Percentiles rank a stretch among this genome's conserved stretches.
phyloP scores from a whole-genome alignment of 768 basidiomycete genomes.

The Boletus reticulatus region DNA sequence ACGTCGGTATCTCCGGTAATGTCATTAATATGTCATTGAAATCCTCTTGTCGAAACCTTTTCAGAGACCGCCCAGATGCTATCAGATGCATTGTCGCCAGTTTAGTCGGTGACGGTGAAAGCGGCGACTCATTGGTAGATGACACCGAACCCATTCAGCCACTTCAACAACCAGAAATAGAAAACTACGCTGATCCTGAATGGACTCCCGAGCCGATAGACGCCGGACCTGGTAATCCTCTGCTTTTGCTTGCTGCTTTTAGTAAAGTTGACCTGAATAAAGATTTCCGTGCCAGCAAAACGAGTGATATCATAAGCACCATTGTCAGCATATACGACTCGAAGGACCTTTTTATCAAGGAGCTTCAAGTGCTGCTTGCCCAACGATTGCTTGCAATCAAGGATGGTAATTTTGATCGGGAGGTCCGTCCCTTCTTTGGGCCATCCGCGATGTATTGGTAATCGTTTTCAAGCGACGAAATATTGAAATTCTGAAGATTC shows the following conservation, averaged over 20 bases:
- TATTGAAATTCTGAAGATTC: constrained; percentile 91
- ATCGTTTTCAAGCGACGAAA: constrained; percentile 65
- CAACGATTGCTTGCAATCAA: constrained; percentile 78
- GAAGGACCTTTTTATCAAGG: constrained; percentile 93
- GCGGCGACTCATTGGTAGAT: constrained; percentile 78
- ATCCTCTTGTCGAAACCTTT: background rate
- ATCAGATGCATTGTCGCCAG: constrained; percentile 92
- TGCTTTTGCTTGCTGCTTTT: background rate
- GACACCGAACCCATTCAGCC: constrained; percentile 81
- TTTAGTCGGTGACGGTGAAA: constrained; percentile 82
- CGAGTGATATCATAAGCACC: constrained; percentile 92
- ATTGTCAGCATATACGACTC: constrained; percentile 98
- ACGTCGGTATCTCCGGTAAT: constrained; percentile 79
- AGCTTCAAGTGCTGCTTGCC: constrained; percentile 88
- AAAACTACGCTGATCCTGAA: constrained; percentile 87
- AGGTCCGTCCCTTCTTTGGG: constrained; percentile 36
- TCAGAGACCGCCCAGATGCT: constrained; percentile 80
- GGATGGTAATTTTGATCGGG: constrained; percentile 75
- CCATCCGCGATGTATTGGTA: background rate
- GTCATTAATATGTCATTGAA: background rate
- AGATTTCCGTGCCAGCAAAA: constrained; percentile 92
- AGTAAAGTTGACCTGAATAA: constrained; percentile 1
- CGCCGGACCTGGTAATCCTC: constrained; percentile 79
- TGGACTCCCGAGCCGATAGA: constrained; percentile 98
- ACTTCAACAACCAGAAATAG: constrained; percentile 69